Evolutionary conservation across 2,329 filamentous ascomycete species (phyloP).

Genomic region (Aspergillus novofumigatus): DNA sequence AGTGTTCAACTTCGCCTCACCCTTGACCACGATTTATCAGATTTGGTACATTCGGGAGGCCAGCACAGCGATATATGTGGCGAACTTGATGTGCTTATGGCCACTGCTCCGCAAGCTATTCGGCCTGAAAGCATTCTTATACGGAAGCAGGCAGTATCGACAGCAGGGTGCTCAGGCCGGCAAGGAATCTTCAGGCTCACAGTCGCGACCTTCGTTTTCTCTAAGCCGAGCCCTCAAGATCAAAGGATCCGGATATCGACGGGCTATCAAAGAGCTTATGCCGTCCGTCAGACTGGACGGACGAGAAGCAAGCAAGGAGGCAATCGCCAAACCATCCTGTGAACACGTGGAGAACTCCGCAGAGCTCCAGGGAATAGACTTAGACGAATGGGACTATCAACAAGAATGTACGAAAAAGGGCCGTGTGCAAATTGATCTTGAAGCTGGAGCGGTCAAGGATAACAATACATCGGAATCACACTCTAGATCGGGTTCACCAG

Average conservation of each 20-base stretch:
- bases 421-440: neutral
- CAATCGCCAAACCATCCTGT: neutral
- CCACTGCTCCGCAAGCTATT: constrained; percentile 28
- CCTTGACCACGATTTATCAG: constrained; percentile 35
- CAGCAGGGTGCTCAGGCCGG: constrained; percentile 9
- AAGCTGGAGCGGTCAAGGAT: neutral
- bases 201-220: constrained; percentile 18
- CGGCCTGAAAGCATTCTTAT: constrained; percentile 24
- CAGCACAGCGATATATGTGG: constrained; percentile 41
- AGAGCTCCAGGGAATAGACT: neutral
- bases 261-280: neutral
- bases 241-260: constrained; percentile 8
- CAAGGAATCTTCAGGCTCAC: constrained; percentile 16
- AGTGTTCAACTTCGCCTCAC: constrained; percentile 40
- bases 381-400: neutral
- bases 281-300: neutral
- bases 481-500: neutral
- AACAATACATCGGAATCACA: neutral
- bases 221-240: constrained; percentile 11
- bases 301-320: neutral
- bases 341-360: neutral
- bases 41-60: constrained; percentile 43
- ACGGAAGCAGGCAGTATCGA: constrained; percentile 22
- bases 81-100: constrained; percentile 40
- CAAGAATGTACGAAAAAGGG: no score